Conservation (phyloP, 768 basidiomycete genomes). For the Mycena floridula region DNA sequence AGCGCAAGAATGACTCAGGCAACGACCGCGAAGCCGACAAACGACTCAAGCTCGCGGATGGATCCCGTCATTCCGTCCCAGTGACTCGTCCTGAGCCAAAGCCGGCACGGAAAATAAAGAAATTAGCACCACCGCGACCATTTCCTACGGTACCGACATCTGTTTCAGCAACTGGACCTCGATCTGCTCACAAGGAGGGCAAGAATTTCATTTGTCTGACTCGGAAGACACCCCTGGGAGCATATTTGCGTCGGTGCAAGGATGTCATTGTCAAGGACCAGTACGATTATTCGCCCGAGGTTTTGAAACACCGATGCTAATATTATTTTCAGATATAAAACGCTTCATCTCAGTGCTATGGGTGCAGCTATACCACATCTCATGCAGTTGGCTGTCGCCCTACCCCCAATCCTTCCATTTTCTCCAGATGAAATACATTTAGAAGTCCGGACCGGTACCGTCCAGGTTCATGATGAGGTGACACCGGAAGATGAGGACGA, state of each 20-base stretch:
- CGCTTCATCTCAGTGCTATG: constrained; percentile 73
- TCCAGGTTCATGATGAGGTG: constrained; percentile 75
- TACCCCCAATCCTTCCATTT: constrained; percentile 71
- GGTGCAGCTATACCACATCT: constrained; percentile 87
- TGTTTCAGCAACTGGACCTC: constrained; percentile 77
- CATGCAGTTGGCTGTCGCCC: constrained; percentile 58
- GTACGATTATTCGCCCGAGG: constrained; percentile 37
- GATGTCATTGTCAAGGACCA: constrained; percentile 66
- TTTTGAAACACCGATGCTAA: no score
- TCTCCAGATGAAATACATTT: constrained; percentile 53
- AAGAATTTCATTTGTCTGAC: constrained; percentile 79
- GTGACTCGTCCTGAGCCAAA: constrained; percentile 18
- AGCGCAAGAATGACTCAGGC: constrained; percentile 31
- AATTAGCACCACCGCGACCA: constrained; percentile 68
- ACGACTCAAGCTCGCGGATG: constrained; percentile 24
- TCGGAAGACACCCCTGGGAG: constrained; percentile 65
- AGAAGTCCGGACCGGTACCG: constrained; percentile 61
- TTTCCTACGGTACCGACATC: constrained; percentile 70
- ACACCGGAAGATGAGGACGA: constrained; percentile 72
- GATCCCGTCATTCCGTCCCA: constrained; percentile 7
- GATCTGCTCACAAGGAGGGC: constrained; percentile 71
- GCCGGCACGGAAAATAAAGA: constrained; percentile 37
- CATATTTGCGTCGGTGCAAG: constrained; percentile 76
- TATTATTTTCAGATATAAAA: constrained; percentile 60
- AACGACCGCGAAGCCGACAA: constrained; percentile 17